Evolutionary conservation across 768 basidiomycete species (phyloP).

Genomic region (Lactifluus hygrophoroides): DNA sequence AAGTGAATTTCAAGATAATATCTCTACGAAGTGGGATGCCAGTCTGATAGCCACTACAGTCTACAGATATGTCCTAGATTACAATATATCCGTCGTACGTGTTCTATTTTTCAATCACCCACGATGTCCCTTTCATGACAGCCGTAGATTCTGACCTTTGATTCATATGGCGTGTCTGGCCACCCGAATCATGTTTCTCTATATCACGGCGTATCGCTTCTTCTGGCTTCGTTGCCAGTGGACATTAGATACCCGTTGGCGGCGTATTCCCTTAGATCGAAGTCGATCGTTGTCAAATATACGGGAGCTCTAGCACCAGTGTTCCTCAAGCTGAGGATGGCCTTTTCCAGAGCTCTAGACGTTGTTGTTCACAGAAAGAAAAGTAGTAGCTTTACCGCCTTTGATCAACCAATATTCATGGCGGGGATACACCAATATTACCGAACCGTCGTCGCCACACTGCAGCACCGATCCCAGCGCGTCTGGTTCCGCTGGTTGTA

Average conservation of each 20-base stretch:
- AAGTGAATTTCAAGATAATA: conserved; percentile 67
- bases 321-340: conserved; percentile 40
- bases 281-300: conserved; percentile 53
- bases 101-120: background rate
- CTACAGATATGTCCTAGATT: conserved; percentile 44
- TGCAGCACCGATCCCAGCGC: conserved; percentile 63
- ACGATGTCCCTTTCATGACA: conserved; percentile 19
- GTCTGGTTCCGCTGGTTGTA: conserved; percentile 90
- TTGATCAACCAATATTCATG: conserved; percentile 39
- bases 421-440: conserved; percentile 49
- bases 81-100: conserved; percentile 58
- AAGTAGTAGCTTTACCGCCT: conserved; percentile 2
- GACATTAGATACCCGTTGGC: conserved; percentile 20
- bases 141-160: conserved; percentile 78
- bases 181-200: conserved; percentile 85
- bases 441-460: conserved; percentile 59
- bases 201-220: conserved; percentile 42
- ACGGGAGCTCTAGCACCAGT: conserved; percentile 44
- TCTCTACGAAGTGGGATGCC: conserved; percentile 57
- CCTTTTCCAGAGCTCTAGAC: conserved; percentile 6
- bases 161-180: conserved; percentile 61
- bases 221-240: conserved; percentile 26
- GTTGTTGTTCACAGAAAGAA: background rate
- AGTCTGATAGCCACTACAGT: conserved; percentile 50
- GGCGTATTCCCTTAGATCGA: conserved; percentile 55